Conservation (phyloP, 495 filamentous ascomycete species). For the Aspergillus nanangensis region DNA sequence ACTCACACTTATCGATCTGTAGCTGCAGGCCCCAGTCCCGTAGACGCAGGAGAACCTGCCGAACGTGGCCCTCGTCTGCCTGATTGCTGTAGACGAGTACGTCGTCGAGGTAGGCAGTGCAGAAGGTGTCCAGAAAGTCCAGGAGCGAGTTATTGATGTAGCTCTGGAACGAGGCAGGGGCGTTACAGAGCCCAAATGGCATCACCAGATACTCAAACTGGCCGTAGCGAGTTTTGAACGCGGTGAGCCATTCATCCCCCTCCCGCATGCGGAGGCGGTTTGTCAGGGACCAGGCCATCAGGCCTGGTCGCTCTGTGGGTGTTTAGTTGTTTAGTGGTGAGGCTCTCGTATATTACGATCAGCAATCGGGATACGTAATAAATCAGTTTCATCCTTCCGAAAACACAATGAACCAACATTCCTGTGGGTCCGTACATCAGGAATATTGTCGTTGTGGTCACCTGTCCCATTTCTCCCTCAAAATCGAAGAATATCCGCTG, state of each 20-base stretch:
- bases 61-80: conserved; percentile 18
- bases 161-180: conserved; percentile 20
- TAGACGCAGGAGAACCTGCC: conserved; percentile 12
- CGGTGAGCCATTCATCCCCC: conserved; percentile 26
- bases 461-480: no score
- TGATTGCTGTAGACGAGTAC: conserved; percentile 29
- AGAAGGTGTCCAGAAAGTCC: conserved; percentile 22
- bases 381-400: no score
- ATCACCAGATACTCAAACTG: conserved; percentile 23
- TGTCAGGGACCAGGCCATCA: no score
- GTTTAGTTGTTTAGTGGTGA: no score
- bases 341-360: no score
- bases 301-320: no score
- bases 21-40: conserved; percentile 8
- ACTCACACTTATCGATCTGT: conserved; percentile 24
- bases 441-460: no score
- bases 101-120: conserved; percentile 27
- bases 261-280: conserved; percentile 25
- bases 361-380: no score
- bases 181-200: conserved; percentile 11
- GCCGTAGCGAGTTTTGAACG: conserved; percentile 25
- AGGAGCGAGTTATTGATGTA: conserved; percentile 25
- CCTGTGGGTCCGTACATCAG: no score
- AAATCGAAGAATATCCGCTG: no score
- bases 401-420: no score